These are phyloP conservation scores for Thelephora terrestris DNA, from an alignment of 1,284 basidiomycete genomes.

Conservation along the genomic window DNA sequence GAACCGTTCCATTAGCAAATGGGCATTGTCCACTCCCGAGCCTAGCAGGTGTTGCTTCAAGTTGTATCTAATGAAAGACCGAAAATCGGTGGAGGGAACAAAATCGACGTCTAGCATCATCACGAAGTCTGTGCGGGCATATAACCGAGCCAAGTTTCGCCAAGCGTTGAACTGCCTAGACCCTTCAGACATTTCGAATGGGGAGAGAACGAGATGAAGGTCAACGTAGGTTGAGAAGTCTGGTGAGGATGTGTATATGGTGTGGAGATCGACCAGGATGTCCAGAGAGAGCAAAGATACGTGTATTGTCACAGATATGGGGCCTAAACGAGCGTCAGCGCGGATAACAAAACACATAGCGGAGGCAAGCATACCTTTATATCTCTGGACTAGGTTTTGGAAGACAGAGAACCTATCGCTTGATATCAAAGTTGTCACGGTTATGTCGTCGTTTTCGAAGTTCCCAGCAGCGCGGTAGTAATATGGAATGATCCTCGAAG, in stretches of 20 bases:
- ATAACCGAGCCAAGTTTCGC: conserved; percentile 74
- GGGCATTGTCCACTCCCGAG: not conserved
- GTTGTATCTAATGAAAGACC: conserved; percentile 19
- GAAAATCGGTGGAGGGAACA: conserved; percentile 71
- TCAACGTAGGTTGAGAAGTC: conserved; percentile 66
- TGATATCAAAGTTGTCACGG: conserved; percentile 77
- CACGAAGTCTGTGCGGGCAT: conserved; percentile 70
- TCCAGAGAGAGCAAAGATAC: conserved; percentile 30
- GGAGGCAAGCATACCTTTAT: conserved; percentile 41
- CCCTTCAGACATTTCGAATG: conserved; percentile 35
- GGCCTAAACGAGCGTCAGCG: conserved; percentile 35
- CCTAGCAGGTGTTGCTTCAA: not conserved
- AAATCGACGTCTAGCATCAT: conserved; percentile 90
- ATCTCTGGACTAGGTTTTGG: conserved; percentile 55
- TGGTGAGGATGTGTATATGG: conserved; percentile 53
- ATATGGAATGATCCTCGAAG: conserved; percentile 68
- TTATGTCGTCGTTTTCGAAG: conserved; percentile 57
- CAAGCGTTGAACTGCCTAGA: conserved; percentile 80
- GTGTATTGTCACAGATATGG: conserved; percentile 75
- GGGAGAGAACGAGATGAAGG: conserved; percentile 78
- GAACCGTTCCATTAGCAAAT: conserved; percentile 25
- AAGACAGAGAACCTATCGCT: conserved; percentile 69
- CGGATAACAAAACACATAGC: not conserved
- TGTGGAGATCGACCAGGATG: conserved; percentile 49
- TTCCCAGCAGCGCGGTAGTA: conserved; percentile 54